Base-by-base conservation (phyloP, 345 rosid genomes). In the thale cress (Arabidopsis thaliana) region DNA sequence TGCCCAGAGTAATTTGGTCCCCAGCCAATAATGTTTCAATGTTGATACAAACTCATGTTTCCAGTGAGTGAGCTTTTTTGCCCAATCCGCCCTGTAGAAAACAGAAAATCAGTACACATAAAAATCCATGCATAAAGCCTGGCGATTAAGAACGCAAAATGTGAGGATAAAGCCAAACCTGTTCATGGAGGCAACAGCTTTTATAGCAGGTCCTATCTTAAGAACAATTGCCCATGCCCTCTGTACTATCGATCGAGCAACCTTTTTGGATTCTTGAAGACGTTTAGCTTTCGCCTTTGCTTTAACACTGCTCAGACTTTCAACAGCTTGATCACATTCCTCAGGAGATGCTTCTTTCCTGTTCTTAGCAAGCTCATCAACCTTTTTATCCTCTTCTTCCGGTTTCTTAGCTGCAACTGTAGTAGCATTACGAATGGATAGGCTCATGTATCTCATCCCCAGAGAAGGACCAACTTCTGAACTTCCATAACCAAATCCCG, bases 311-410 rank as follows among this genome's bases (percentile, higher is more conserved):
- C 90, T 89, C 69, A 89, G 76, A 69, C 84, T 87, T 66, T 83
- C 90, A 81, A 89, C 88, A 38, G 96, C 96, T 81, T 81, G 82
- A 82, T 89, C 96, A 80, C 96, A 89, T 45, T 87, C 93, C 75
- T 87, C 91, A 8, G 93, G 85, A 40, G 96, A 89, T 20, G 92
- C 85, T 58, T 87, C 93, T 77, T 87, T 91, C 76, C 74, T 86
- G 78, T 50, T 83, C 58, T 51, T 82, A 45, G 82, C 74, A 59
- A 69, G 72, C 42, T 56, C 57, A 62, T 82, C 85, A 59, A 76
- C 82, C 41, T 83, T 76, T 5, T 82, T 83, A 65, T 89, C 93
- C n/a, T 86, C 88, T 8, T 89, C 90, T 8, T 89, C 91, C 16
- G 85, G 95, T 60, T 82, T 56, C 70, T 84, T 89, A 52, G 88